Percentiles rank a stretch among this genome's conserved stretches.
phyloP scores from a whole-genome alignment of 345 rosid species.

The Microthlaspi erraticum region DNA sequence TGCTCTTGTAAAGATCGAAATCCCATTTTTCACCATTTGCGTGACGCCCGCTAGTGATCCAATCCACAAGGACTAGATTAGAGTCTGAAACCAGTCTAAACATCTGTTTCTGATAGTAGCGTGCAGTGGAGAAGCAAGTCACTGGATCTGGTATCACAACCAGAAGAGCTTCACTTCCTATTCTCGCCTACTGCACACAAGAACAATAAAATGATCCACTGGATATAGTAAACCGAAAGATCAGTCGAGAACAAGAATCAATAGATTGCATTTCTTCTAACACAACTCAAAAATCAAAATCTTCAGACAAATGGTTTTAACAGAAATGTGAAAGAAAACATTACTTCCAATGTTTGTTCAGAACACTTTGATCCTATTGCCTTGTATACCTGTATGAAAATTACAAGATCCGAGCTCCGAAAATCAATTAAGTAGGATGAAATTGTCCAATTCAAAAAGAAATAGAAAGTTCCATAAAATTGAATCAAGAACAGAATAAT shows the following conservation, averaged over 20 bases:
- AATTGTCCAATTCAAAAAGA: neutral
- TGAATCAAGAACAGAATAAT: neutral
- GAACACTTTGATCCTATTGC: conserved; percentile 76
- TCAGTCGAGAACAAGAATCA: no score
- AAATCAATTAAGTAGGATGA: conserved; percentile 15
- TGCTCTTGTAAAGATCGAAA: conserved; percentile 79
- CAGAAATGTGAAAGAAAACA: conserved; percentile 28
- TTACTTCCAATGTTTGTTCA: conserved; percentile 72
- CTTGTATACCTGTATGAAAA: conserved; percentile 67
- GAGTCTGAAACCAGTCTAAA: conserved; percentile 71
- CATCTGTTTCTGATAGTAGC: conserved; percentile 84
- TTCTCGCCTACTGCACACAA: conserved; percentile 73
- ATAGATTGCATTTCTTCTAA: neutral
- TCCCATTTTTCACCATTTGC: conserved; percentile 95
- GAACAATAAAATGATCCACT: neutral
- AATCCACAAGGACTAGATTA: conserved; percentile 79
- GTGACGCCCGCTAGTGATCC: conserved; percentile 96
- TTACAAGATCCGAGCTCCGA: conserved; percentile 21
- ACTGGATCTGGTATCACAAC: conserved; percentile 91
- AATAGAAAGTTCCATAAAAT: neutral
- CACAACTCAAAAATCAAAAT: neutral
- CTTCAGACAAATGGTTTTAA: neutral
- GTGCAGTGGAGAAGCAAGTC: conserved; percentile 88
- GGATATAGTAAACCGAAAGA: no score
- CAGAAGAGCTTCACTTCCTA: conserved; percentile 69